A percentile compares a stretch with the other conserved stretches of the same genome.
phyloP scores from a whole-genome alignment of 1,139 yeast genomes.

The Saccharomycopsis crataegensis region DNA sequence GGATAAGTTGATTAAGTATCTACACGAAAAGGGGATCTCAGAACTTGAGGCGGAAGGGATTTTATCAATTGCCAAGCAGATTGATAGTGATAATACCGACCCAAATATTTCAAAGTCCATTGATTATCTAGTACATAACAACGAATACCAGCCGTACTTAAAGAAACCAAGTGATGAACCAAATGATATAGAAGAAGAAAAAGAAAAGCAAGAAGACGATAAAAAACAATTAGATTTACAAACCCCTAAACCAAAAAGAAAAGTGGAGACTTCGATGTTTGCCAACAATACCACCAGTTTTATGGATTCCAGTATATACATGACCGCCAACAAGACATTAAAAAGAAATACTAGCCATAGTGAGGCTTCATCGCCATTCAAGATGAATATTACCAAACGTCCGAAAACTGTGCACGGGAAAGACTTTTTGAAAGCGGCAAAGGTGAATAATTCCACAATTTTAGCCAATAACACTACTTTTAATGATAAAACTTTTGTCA shows the following conservation, averaged over 20 bases:
- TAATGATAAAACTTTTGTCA: background rate
- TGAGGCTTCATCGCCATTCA: conserved; percentile 13
- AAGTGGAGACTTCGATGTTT: background rate
- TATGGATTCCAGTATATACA: background rate
- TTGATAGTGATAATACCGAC: conserved; percentile 2
- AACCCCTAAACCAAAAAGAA: background rate
- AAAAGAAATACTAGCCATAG: background rate
- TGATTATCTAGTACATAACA: background rate
- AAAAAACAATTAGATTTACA: background rate
- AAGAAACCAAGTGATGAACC: background rate
- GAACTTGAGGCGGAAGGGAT: conserved; percentile 19
- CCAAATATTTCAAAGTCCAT: background rate
- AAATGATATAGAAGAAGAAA: background rate
- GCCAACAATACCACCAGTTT: background rate
- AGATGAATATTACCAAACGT: conserved; percentile 3
- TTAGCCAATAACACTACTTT: conserved; percentile 1
- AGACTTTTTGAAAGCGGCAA: background rate
- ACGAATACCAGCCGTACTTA: conserved; percentile 2
- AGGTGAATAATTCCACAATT: background rate
- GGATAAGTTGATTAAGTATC: conserved; percentile 10
- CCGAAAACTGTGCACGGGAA: background rate
- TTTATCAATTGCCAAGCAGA: conserved; percentile 17
- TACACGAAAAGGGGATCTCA: conserved; percentile 16
- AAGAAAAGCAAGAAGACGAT: background rate
- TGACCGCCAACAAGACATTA: background rate